A percentile compares a stretch with the other conserved stretches of the same genome.
Conservation (phyloP, 306 rosid species). For the Casuarina equisetifolia region DNA sequence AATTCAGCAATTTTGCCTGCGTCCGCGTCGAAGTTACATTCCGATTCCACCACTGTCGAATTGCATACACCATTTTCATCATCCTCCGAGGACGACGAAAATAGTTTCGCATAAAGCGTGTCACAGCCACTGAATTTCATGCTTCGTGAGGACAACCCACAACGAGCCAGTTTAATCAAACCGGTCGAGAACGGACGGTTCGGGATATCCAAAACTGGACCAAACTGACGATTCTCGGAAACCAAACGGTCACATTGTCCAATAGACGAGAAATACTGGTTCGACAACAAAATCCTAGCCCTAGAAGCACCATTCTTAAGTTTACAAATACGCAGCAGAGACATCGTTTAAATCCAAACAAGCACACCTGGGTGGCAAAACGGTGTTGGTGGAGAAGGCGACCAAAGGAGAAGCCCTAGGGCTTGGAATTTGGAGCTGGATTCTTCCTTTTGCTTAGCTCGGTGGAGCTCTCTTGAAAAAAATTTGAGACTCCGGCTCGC, state of each 20-base stretch:
- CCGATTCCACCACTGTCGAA: slow-evolving; percentile 11
- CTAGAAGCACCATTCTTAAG: slow-evolving; percentile 45
- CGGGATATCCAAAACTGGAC: slow-evolving; percentile 27
- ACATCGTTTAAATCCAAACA: not conserved
- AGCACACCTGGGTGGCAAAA: not conserved
- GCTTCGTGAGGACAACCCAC: slow-evolving; percentile 18
- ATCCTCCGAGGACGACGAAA: slow-evolving; percentile 41
- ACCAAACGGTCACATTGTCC: slow-evolving; percentile 22
- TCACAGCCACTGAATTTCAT: slow-evolving; percentile 22
- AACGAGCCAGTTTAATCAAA: slow-evolving; percentile 17
- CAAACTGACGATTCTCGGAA: slow-evolving; percentile 7
- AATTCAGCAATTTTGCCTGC: slow-evolving; percentile 36
- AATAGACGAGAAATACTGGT: slow-evolving; percentile 19
- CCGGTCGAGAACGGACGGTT: slow-evolving; percentile 35
- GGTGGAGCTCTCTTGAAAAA: not conserved
- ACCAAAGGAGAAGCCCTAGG: not conserved
- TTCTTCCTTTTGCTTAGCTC: not conserved
- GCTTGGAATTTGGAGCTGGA: not conserved
- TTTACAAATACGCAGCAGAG: slow-evolving; percentile 41
- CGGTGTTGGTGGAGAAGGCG: not conserved
- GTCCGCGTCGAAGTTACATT: slow-evolving; percentile 50
- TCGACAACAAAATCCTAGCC: slow-evolving; percentile 38
- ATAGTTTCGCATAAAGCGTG: slow-evolving; percentile 28
- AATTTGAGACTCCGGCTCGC: too few species aligned
- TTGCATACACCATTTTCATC: slow-evolving; percentile 17